phyloP scores from a whole-genome alignment of 75 land plant genomes.

The Pinus albicaulis region DNA sequence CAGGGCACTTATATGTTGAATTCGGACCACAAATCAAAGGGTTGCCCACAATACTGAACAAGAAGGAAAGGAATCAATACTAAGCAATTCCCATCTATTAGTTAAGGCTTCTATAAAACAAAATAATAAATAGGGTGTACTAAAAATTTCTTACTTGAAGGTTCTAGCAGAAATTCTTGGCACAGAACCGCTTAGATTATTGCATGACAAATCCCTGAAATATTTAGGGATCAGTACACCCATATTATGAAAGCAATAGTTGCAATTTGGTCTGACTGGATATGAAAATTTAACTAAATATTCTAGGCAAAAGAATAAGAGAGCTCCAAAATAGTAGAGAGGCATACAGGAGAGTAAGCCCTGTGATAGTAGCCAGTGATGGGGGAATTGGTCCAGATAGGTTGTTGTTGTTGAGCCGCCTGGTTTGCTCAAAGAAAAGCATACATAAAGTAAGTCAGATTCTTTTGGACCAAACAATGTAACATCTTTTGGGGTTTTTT shows the following conservation, averaged over 20 bases:
- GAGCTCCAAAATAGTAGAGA: neutral
- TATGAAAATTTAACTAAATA: too few relatives aligned
- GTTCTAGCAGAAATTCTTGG: conserved; percentile 26
- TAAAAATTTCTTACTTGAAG: too few relatives aligned
- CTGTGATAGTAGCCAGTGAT: conserved; percentile 34
- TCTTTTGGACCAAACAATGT: too few relatives aligned
- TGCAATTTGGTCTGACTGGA: too few relatives aligned
- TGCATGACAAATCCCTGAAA: conserved; percentile 82
- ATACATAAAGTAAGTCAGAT: too few relatives aligned
- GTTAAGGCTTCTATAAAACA: too few relatives aligned
- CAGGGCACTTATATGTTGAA: conserved; percentile 15
- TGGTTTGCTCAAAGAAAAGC: conserved; percentile 10
- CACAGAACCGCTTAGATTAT: conserved; percentile 77
- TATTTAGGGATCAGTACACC: neutral
- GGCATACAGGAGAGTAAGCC: conserved; percentile 44
- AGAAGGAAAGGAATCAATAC: neutral
- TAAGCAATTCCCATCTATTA: conserved; percentile 15
- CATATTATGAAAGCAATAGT: too few relatives aligned
- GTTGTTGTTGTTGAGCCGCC: conserved; percentile 66
- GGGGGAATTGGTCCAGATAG: conserved; percentile 58
- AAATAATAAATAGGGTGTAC: too few relatives aligned
- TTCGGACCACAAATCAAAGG: conserved; percentile 56
- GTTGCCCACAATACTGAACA: conserved; percentile 63
- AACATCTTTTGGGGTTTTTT: too few relatives aligned
- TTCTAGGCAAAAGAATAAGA: neutral